Evolutionary conservation across 2,329 filamentous ascomycete species (phyloP), one percentile per base, ranked within the genome.

Genomic region (Stagonosporopsis rhizophila): DNA sequence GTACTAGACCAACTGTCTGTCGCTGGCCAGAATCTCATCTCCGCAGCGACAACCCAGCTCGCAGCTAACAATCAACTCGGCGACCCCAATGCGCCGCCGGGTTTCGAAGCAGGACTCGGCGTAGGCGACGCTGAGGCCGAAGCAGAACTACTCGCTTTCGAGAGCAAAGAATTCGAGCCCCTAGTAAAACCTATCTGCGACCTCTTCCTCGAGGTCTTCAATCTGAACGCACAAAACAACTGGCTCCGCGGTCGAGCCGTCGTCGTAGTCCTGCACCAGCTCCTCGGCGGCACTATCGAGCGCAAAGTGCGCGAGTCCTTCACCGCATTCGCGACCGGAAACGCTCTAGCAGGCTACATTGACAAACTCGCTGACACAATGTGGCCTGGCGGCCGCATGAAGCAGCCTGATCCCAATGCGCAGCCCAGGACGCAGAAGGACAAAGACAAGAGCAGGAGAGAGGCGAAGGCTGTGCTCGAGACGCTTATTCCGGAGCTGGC

Each of bases 111-210:
- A 2, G 85, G 87, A 2, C 69, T 82, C 7, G 78, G 79, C 8
- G 76, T 79, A 22, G 82, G 82, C 4, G 79, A 84, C 17, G 84
- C 83, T 2, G 95, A 98, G 78, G 95, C 93, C 0, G 93, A 98
- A 77, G 94, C 94, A 0, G 95, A 98, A 76, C 81, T 99, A 44
- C 91, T 93, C 55, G 94, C 94, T 0, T 98, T 96, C 69, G 94
- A 98, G 76, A 89, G 73, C 44, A 72, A 74, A 60, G 92, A 96
- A 67, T 82, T 92, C 2, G 92, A 96, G 71, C 95, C 95, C 1
- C 98, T 99, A 70, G 95, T 99, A 68, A 99, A 97, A 74, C 96
- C 95, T 4, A 97, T 99, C 59, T 97, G 93, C 76, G 95, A 99
- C 75, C 88, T 99, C 58, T 99, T 99, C 77, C 85, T 99, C 15